phyloP scores from a whole-genome alignment of 148 eudicot species.

The Silene conica region DNA sequence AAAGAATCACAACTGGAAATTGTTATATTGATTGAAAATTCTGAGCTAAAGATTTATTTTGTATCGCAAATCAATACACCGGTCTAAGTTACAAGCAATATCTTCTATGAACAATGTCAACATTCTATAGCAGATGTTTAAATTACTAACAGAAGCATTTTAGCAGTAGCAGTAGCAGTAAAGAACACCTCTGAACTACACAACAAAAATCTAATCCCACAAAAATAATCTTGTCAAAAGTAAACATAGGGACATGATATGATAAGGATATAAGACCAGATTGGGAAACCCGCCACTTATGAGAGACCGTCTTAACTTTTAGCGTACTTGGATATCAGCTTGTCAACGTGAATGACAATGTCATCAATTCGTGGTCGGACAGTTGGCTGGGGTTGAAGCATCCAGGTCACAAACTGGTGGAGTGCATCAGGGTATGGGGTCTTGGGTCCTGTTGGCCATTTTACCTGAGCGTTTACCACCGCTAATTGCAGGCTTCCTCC shows the following conservation, averaged over 20 bases:
- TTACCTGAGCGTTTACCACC: slow-evolving; percentile 78
- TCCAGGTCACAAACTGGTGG: slow-evolving; percentile 97
- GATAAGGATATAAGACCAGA: neutral
- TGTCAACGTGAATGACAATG: slow-evolving; percentile 86
- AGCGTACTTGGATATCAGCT: slow-evolving; percentile 80
- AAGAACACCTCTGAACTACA: slow-evolving; percentile 18
- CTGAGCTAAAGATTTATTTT: neutral
- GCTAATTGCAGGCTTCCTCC: slow-evolving; percentile 98
- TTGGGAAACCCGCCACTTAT: slow-evolving; percentile 5
- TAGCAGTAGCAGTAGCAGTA: slow-evolving; percentile 5
- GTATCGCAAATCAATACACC: slow-evolving; percentile 5
- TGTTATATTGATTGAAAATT: neutral
- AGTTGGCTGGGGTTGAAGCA: slow-evolving; percentile 94
- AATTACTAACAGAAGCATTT: slow-evolving; percentile 9
- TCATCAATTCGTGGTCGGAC: slow-evolving; percentile 91
- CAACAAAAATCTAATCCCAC: slow-evolving; percentile 10
- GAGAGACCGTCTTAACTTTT: slow-evolving; percentile 18
- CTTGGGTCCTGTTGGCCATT: slow-evolving; percentile 85
- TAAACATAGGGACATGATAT: neutral
- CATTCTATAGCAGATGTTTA: neutral
- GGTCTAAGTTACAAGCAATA: neutral
- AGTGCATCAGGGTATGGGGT: slow-evolving; percentile 87
- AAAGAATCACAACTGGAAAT: too few relatives aligned
- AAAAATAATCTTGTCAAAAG: slow-evolving; percentile 11
- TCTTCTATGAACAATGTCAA: slow-evolving; percentile 15